A percentile compares a stretch with the other conserved stretches of the same genome.
phyloP scores from a whole-genome alignment of 2,329 filamentous ascomycete genomes.

The Teratosphaeria epicoccoides region DNA sequence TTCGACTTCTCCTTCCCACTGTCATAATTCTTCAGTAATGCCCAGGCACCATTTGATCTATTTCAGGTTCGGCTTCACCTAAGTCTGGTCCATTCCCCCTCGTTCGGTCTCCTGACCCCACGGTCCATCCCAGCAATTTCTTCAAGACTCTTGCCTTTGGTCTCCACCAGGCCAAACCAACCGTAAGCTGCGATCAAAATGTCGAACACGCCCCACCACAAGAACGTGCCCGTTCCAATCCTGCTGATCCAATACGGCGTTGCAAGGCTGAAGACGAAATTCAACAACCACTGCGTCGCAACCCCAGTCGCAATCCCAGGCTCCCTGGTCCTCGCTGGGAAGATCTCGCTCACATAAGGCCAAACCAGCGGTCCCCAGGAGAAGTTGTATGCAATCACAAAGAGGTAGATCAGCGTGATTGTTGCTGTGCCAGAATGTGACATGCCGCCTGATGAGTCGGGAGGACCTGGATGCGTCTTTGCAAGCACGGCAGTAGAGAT shows the following conservation, averaged over 20 bases:
- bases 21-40: too few species aligned
- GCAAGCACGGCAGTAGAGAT: constrained; percentile 24
- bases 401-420: constrained; percentile 45
- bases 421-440: constrained; percentile 38
- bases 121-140: constrained; percentile 14
- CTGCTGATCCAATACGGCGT: constrained; percentile 39
- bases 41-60: neutral
- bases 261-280: constrained; percentile 38
- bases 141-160: constrained; percentile 25
- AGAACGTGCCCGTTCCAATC: constrained; percentile 39
- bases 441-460: constrained; percentile 10
- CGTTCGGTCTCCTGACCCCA: neutral
- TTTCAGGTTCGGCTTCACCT: neutral
- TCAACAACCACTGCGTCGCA: constrained; percentile 41
- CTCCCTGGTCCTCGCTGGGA: constrained; percentile 40
- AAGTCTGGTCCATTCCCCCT: neutral
- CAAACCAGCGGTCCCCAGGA: constrained; percentile 44
- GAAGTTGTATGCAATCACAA: constrained; percentile 43
- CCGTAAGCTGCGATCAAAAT: constrained; percentile 30
- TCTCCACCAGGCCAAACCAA: constrained; percentile 28
- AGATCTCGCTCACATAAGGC: constrained; percentile 41
- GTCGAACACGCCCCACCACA: constrained; percentile 39
- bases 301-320: constrained; percentile 40
- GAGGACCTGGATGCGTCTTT: constrained; percentile 16
- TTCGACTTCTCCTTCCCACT: too few species aligned